Conservation (phyloP, 1,284 basidiomycete species). For the Hortiboletus rubellus region DNA sequence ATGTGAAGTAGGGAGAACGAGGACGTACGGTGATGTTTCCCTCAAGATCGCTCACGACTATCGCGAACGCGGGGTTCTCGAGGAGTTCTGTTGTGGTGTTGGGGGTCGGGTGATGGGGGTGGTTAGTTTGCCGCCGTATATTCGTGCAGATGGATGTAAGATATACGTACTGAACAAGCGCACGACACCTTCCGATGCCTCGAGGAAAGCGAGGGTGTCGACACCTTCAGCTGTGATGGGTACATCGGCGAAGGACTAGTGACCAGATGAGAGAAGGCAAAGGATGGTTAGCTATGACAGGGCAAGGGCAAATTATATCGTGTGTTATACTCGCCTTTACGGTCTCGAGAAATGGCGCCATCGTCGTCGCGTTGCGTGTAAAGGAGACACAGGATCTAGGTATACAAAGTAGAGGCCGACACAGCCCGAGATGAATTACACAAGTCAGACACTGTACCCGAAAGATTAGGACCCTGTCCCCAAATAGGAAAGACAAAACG, state of each 20-base stretch:
- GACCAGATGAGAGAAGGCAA: neutral
- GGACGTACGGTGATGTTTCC: slow-evolving; percentile 83
- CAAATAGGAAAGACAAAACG: too few species aligned
- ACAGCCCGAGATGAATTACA: too few species aligned
- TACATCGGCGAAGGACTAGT: slow-evolving; percentile 89
- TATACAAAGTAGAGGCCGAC: too few species aligned
- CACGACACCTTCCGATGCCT: slow-evolving; percentile 88
- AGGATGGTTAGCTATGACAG: neutral
- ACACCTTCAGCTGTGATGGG: slow-evolving; percentile 85
- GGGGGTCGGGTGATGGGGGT: neutral
- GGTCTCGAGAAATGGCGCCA: slow-evolving; percentile 87
- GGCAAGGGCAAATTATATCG: rapidly evolving
- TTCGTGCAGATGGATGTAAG: neutral
- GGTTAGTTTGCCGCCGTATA: neutral
- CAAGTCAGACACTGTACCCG: too few species aligned
- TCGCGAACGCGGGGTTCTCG: slow-evolving; percentile 81
- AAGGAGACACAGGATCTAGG: neutral
- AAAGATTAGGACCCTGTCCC: too few species aligned
- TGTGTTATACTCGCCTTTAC: slow-evolving; percentile 58
- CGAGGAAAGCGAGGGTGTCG: slow-evolving; percentile 85
- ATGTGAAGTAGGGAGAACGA: neutral
- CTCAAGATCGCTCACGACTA: slow-evolving; percentile 87
- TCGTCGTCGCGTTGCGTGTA: slow-evolving; percentile 35
- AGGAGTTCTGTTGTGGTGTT: slow-evolving; percentile 69
- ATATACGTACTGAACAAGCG: slow-evolving; percentile 80